A percentile compares a stretch with the other conserved stretches of the same genome.
Evolutionary conservation across 495 filamentous ascomycete species (phyloP).

Genomic region (Penicillium diatomitis): DNA sequence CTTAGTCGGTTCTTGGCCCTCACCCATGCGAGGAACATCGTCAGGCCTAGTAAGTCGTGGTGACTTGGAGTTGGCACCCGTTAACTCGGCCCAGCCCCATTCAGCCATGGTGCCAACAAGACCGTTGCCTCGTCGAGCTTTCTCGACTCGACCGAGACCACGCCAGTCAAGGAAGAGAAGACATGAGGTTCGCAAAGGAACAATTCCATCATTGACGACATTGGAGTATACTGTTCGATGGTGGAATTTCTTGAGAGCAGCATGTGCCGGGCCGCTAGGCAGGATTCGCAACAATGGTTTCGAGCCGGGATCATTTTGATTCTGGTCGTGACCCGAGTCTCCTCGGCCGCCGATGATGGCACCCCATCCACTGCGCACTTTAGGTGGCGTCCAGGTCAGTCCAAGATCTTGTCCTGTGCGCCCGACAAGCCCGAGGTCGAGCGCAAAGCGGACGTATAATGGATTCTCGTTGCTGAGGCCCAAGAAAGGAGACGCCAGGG

Average conservation of each 20-base stretch:
- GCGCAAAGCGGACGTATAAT: constrained; percentile 89
- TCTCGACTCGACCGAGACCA: constrained; percentile 85
- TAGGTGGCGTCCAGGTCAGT: constrained; percentile 86
- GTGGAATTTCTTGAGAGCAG: constrained; percentile 74
- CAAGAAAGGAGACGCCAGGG: constrained; percentile 82
- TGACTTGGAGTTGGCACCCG: constrained; percentile 61
- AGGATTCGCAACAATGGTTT: constrained; percentile 88
- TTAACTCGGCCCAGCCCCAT: constrained; percentile 93
- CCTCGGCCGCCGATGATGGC: constrained; percentile 73
- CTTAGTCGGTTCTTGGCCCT: constrained; percentile 11
- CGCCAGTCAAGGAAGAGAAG: constrained; percentile 96
- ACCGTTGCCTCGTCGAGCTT: constrained; percentile 84
- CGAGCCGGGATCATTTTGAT: constrained; percentile 60
- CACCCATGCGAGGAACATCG: constrained; percentile 17
- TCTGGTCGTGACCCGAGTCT: constrained; percentile 53
- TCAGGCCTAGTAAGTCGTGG: constrained; percentile 27
- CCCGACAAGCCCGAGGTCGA: constrained; percentile 92
- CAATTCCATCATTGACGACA: constrained; percentile 97
- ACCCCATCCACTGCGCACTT: constrained; percentile 76
- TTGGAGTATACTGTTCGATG: constrained; percentile 95
- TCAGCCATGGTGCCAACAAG: constrained; percentile 84
- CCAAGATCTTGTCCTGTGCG: constrained; percentile 92
- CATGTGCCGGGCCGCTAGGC: constrained; percentile 86
- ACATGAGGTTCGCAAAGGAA: constrained; percentile 88
- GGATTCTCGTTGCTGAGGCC: constrained; percentile 97